Evolutionary conservation across 2,329 filamentous ascomycete species (phyloP).

Genomic region (Exophiala viscosa): DNA sequence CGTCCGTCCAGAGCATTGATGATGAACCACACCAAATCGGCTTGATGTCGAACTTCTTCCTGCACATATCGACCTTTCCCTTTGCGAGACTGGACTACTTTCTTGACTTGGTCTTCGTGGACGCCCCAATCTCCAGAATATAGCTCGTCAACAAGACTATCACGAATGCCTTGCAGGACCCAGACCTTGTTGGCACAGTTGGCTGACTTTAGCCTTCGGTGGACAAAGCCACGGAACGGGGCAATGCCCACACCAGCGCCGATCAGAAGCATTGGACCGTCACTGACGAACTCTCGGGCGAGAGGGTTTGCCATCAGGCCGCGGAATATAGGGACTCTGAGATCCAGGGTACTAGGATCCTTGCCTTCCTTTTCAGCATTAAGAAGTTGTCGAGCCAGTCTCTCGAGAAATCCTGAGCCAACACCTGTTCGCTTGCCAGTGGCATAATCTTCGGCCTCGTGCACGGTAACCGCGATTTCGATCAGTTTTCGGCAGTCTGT

Average conservation of each 20-base stretch:
- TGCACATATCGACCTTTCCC: constrained; percentile 90
- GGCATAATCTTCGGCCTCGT: constrained; percentile 78
- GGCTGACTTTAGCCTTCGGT: constrained; percentile 86
- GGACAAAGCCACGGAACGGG: constrained; percentile 95
- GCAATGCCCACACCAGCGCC: constrained; percentile 95
- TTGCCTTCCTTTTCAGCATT: constrained; percentile 61
- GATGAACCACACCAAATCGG: constrained; percentile 97
- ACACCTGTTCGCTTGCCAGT: constrained; percentile 72
- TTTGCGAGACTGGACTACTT: constrained; percentile 70
- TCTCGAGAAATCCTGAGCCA: constrained; percentile 89
- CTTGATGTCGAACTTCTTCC: constrained; percentile 85
- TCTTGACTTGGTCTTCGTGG: constrained; percentile 81
- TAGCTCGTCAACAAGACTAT: constrained; percentile 89
- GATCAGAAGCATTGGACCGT: constrained; percentile 96
- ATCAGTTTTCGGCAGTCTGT: constrained; percentile 76
- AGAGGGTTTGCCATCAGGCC: constrained; percentile 96
- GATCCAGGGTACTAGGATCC: constrained; percentile 50
- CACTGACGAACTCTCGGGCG: constrained; percentile 82
- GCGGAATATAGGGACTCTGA: constrained; percentile 95
- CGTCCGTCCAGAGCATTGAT: constrained; percentile 94
- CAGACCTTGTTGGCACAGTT: constrained; percentile 98
- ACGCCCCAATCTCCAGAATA: constrained; percentile 96
- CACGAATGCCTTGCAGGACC: constrained; percentile 91
- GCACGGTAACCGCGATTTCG: constrained; percentile 94
- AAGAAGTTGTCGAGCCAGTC: constrained; percentile 70